phyloP scores from a whole-genome alignment of 345 rosid genomes.

The Citrus sinensis region DNA sequence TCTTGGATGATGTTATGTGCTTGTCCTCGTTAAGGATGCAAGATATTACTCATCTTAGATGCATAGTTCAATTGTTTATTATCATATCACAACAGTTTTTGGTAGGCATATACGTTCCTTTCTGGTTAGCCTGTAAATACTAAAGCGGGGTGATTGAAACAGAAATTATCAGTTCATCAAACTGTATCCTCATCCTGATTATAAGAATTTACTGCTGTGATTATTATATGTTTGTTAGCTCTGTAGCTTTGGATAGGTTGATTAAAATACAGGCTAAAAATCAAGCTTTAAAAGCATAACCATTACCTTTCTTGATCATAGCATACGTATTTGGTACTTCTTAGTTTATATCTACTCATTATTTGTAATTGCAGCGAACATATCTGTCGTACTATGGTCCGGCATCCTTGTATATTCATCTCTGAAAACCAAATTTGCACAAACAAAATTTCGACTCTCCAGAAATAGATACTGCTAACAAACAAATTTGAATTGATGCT shows the following conservation, averaged over 20 bases:
- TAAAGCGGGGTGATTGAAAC: neutral
- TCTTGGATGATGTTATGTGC: neutral
- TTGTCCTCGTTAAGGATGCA: neutral
- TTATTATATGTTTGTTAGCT: no score
- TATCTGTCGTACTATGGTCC: neutral
- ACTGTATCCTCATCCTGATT: neutral
- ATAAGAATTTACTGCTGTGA: no score
- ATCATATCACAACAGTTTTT: neutral
- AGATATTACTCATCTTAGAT: neutral
- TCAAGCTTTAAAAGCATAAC: neutral
- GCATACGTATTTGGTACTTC: no score
- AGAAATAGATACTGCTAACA: neutral
- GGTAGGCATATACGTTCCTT: no score
- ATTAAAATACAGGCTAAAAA: neutral
- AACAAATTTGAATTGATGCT: conserved; percentile 7
- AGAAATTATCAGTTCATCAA: neutral
- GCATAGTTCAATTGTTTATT: neutral
- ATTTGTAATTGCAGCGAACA: no score
- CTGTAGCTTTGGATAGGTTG: neutral
- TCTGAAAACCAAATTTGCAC: conserved; percentile 6
- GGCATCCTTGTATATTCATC: neutral
- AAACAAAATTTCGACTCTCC: conserved; percentile 17
- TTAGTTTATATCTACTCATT: no score
- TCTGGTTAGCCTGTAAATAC: neutral
- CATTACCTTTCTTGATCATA: no score